A percentile compares a stretch with the other conserved stretches of the same genome.
These are phyloP conservation scores for Ascochyta rabiei DNA, from an alignment of 2,329 filamentous ascomycete species.

Conservation along the genomic window DNA sequence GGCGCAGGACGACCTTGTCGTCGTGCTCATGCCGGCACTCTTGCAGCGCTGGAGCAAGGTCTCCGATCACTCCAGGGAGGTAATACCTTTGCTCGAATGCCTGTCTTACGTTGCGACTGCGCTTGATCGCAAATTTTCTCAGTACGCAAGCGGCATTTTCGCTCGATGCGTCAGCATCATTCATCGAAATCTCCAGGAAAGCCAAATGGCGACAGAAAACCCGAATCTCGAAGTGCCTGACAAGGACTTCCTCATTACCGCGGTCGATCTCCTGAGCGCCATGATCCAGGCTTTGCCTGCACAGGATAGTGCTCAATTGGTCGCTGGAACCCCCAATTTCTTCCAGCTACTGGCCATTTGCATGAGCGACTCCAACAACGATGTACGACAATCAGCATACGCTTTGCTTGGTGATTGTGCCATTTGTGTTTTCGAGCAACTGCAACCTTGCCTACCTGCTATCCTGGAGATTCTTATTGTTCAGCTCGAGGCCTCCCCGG, in stretches of 20 bases:
- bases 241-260: constrained; percentile 96
- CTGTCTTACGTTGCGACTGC: constrained; percentile 92
- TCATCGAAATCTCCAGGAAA: constrained; percentile 85
- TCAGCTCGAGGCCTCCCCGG: constrained; percentile 76
- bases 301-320: constrained; percentile 75
- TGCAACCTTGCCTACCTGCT: constrained; percentile 73
- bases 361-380: constrained; percentile 88
- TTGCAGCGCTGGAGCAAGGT: constrained; percentile 88
- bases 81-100: constrained; percentile 95
- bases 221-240: constrained; percentile 77
- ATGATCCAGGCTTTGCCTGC: constrained; percentile 87
- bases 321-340: constrained; percentile 77
- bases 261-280: constrained; percentile 88
- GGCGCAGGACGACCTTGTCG: constrained; percentile 79
- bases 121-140: constrained; percentile 79
- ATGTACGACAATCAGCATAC: constrained; percentile 95
- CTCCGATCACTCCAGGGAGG: constrained; percentile 84
- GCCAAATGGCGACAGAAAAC: constrained; percentile 72
- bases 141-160: constrained; percentile 87
- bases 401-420: constrained; percentile 93
- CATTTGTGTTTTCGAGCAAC: constrained; percentile 84
- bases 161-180: constrained; percentile 87
- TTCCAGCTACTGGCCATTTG: constrained; percentile 91
- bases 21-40: constrained; percentile 89
- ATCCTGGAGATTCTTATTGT: constrained; percentile 83